Percentiles rank a stretch among this genome's conserved stretches.
Conservation (phyloP, 2,329 filamentous ascomycete species). For the Aureobasidium sp. region DNA sequence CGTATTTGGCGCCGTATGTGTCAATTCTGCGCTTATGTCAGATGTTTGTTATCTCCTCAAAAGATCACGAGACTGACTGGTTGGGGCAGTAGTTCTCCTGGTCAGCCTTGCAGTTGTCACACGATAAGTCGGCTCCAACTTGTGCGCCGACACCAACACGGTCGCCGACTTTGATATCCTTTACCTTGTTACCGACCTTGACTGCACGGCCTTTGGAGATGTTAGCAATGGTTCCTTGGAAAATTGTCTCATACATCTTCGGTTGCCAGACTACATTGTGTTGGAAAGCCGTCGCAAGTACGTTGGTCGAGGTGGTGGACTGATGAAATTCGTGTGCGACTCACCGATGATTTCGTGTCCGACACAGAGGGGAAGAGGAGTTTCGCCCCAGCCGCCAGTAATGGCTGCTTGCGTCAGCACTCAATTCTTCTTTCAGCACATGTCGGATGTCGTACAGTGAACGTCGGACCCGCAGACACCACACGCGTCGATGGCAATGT, state of each 20-base stretch:
- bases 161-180: constrained; percentile 27
- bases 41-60: too few species aligned
- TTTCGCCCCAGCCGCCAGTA: constrained; percentile 34
- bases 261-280: too few species aligned
- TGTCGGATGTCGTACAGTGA: constrained; percentile 18
- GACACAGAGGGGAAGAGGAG: constrained; percentile 27
- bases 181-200: constrained; percentile 23
- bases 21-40: constrained; percentile 17
- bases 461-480: constrained; percentile 30
- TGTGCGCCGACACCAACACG: constrained; percentile 44
- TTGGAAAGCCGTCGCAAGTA: not conserved
- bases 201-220: constrained; percentile 16
- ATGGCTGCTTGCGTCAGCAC: constrained; percentile 17
- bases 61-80: constrained; percentile 11
- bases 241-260: too few species aligned
- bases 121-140: constrained; percentile 43
- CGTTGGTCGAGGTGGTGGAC: not conserved
- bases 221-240: not conserved
- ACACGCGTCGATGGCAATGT: constrained; percentile 34
- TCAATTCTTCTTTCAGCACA: constrained; percentile 27
- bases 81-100: constrained; percentile 28
- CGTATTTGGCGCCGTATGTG: constrained; percentile 29
- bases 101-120: constrained; percentile 45
- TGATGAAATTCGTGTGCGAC: constrained; percentile 1
- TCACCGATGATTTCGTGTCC: constrained; percentile 23